Percentiles rank a stretch among this genome's conserved stretches.
Evolutionary conservation across 306 rosid genomes (phyloP).

Genomic region (Delonix regia): DNA sequence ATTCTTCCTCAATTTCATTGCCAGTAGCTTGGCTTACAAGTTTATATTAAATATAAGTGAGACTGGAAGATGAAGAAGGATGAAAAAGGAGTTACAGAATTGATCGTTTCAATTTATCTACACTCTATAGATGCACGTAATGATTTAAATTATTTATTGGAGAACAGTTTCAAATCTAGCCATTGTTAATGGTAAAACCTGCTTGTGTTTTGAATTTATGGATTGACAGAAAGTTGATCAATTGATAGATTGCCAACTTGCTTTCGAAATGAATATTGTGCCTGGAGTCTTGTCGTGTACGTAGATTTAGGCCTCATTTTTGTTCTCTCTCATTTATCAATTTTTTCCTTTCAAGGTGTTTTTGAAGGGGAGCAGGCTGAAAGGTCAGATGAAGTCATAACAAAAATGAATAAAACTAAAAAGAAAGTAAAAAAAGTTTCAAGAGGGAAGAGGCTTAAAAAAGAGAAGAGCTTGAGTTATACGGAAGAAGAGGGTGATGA

Average conservation of each 20-base stretch:
- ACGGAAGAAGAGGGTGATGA: conserved; percentile 58
- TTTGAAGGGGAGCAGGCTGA: conserved; percentile 64
- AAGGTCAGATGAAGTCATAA: conserved; percentile 42
- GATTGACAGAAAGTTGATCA: not conserved
- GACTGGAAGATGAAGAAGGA: not conserved
- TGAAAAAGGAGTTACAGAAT: not conserved
- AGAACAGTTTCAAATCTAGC: not conserved
- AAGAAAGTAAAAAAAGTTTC: conserved; percentile 54
- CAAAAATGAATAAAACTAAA: conserved; percentile 54
- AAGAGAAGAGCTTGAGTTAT: conserved; percentile 40
- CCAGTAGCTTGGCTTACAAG: not conserved
- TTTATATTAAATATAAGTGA: not conserved
- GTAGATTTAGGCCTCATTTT: conserved; percentile 5
- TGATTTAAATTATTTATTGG: not conserved
- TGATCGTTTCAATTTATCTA: not conserved
- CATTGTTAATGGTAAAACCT: not conserved
- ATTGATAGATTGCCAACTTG: conserved; percentile 20
- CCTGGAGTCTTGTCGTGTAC: conserved; percentile 1
- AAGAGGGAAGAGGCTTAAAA: conserved; percentile 45
- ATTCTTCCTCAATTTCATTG: not conserved
- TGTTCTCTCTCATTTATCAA: conserved; percentile 9
- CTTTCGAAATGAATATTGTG: conserved; percentile 3
- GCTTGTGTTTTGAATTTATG: not conserved
- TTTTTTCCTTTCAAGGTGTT: conserved; percentile 49
- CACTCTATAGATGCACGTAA: not conserved